These are phyloP conservation scores for Amaranthus tricolor DNA, from an alignment of 179 eudicot genomes.

Conservation along the genomic window DNA sequence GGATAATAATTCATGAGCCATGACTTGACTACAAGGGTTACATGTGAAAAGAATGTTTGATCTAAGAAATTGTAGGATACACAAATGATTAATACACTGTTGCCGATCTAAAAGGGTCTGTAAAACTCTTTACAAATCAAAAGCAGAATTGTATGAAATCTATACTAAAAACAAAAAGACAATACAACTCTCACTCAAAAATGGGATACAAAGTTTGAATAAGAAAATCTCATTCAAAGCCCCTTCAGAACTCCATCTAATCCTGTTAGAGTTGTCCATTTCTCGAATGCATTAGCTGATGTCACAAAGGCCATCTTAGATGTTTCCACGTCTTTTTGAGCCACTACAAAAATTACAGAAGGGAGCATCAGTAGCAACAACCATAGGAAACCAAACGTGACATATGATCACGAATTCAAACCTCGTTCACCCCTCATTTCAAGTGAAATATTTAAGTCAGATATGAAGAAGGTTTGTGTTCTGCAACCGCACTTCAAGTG, in stretches of 20 bases:
- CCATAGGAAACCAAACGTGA: too few relatives aligned
- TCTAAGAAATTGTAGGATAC: background rate
- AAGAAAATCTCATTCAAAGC: constrained; percentile 40
- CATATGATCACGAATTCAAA: too few relatives aligned
- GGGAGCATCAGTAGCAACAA: background rate
- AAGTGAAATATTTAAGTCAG: too few relatives aligned
- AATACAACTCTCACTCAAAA: background rate
- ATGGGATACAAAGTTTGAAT: background rate
- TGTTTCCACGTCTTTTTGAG: constrained; percentile 56
- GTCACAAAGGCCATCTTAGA: constrained; percentile 77
- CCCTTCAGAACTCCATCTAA: constrained; percentile 75
- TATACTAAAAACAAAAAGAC: background rate
- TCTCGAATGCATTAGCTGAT: constrained; percentile 86
- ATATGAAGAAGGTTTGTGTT: too few relatives aligned
- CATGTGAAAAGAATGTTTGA: background rate
- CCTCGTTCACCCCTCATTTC: too few relatives aligned
- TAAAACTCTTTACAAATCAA: background rate
- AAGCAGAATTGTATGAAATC: constrained; percentile 7
- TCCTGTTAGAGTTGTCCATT: constrained; percentile 81
- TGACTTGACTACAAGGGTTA: background rate
- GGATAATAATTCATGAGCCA: too few relatives aligned
- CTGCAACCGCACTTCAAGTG: too few relatives aligned
- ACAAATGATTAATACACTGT: constrained; percentile 5
- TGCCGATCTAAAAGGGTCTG: constrained; percentile 3
- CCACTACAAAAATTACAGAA: constrained; percentile 35